Base-by-base conservation (phyloP, 2,329 filamentous ascomycete genomes). In the Colletotrichum acutatum region DNA sequence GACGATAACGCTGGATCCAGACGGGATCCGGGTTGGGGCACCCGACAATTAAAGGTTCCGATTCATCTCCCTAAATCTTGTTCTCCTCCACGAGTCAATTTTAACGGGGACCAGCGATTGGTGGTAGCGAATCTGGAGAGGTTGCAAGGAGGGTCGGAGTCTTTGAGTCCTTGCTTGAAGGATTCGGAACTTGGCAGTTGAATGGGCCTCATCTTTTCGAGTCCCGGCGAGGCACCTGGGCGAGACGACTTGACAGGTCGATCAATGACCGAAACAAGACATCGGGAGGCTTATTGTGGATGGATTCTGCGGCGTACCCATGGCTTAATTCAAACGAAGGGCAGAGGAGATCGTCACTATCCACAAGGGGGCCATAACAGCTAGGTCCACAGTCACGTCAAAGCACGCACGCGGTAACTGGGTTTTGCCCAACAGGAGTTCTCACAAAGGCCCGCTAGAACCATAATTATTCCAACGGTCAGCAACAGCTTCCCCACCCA, bases 31-130 rank as follows among this genome's bases (percentile, higher is more conserved):
- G 32, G 3, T n/a, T 37, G 59, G 66, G 46, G 70, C 19, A 24
- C 22, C 57, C 24, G 37, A 59, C 32, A 60, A 19, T 59, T 69
- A 65, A 69, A 69, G n/a, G 66, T 49, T 60, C 54, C 58, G 66
- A 53, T 32, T 37, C 66, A 63, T 64, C 58, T 60, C 57, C 26
- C 56, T 59, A 69, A 54, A 49, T 49, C 16, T 42, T 63, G 46
- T 61, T 32, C 26, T 22, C 16, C 26, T 53, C 53, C 52, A 69
- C 37, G 66, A 60, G 66, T 62, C 59, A 60, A 60, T 56, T 56
- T 63, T 8, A 34, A 60, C 28, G 5, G 53, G 69, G 42, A 56
- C n/a, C 52, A 46, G 53, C 19, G 52, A 28, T 12, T n/a, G 46
- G 42, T 54, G 7, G 54, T 14, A 56, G 52, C 34, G 42, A 56